phyloP scores from a whole-genome alignment of 1,284 basidiomycete species.

The Dichomitus squalens region DNA sequence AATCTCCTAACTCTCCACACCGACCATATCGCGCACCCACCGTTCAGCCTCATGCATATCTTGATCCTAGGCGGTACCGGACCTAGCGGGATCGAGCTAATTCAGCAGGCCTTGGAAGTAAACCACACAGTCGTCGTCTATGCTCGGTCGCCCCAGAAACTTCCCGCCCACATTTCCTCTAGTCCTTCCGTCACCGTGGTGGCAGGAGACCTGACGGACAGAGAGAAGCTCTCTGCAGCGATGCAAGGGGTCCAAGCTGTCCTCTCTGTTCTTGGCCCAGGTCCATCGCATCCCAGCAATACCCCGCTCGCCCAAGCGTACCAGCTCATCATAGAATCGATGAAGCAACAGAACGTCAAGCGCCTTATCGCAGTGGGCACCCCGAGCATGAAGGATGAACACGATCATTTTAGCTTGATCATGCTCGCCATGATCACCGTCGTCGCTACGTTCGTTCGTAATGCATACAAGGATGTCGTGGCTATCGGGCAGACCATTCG shows the following conservation, averaged over 20 bases:
- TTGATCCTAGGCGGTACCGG: slow-evolving; percentile 59
- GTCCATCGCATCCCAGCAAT: slow-evolving; percentile 42
- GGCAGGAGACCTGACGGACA: slow-evolving; percentile 57
- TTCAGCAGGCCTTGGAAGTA: slow-evolving; percentile 51
- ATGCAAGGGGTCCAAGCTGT: slow-evolving; percentile 61
- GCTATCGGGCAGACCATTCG: slow-evolving; percentile 58
- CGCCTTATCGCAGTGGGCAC: slow-evolving; percentile 70
- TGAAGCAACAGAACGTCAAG: slow-evolving; percentile 51
- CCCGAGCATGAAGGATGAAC: slow-evolving; percentile 58
- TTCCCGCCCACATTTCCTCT: slow-evolving; percentile 50
- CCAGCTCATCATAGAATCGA: slow-evolving; percentile 50
- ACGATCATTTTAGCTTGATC: slow-evolving; percentile 54
- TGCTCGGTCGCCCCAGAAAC: slow-evolving; percentile 61
- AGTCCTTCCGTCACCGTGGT: slow-evolving; percentile 50
- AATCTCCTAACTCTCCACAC: too few species aligned
- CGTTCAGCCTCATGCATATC: slow-evolving; percentile 27
- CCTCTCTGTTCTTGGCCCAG: slow-evolving; percentile 67
- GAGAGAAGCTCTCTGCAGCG: slow-evolving; percentile 48
- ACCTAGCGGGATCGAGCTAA: slow-evolving; percentile 52
- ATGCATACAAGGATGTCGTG: slow-evolving; percentile 50
- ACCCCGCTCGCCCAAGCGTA: slow-evolving; percentile 67
- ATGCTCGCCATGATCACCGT: slow-evolving; percentile 48
- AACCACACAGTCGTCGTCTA: slow-evolving; percentile 56
- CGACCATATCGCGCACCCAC: background rate
- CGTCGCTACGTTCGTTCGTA: slow-evolving; percentile 39